Conservation (phyloP, 257 asterid genomes). For the Salvia hispanica region DNA sequence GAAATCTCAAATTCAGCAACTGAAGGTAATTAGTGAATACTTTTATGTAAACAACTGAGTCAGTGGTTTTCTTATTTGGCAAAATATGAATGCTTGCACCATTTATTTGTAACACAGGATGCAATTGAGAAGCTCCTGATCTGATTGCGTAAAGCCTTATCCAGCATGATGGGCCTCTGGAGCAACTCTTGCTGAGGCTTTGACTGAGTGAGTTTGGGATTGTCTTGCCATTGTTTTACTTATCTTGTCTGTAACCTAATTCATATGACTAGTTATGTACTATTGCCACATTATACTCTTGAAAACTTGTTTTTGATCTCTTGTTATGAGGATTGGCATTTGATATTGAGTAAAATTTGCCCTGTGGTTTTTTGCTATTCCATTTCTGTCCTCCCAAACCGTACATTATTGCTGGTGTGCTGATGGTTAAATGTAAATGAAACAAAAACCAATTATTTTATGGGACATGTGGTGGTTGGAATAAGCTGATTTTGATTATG, state of each 20-base stretch:
- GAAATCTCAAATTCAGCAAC: constrained; percentile 82
- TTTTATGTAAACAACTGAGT: neutral
- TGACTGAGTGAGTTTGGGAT: constrained; percentile 38
- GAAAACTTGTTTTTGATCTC: neutral
- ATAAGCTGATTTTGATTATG: neutral
- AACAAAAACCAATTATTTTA: neutral
- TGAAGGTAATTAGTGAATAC: constrained; percentile 50
- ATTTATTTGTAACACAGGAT: constrained; percentile 30
- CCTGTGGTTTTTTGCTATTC: neutral
- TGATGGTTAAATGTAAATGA: neutral
- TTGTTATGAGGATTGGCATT: constrained; percentile 22
- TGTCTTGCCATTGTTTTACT: constrained; percentile 22
- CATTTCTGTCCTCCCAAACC: too few species aligned
- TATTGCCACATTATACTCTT: constrained; percentile 10
- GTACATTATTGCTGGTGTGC: too few species aligned
- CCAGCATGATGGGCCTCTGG: constrained; percentile 49
- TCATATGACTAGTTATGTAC: constrained; percentile 21
- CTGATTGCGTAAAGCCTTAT: constrained; percentile 34
- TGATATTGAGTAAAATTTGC: constrained; percentile 9
- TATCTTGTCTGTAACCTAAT: constrained; percentile 27
- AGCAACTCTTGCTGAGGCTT: constrained; percentile 36
- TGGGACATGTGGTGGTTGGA: constrained; percentile 35
- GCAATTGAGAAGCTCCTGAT: constrained; percentile 52
- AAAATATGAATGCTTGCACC: neutral
- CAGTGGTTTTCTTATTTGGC: neutral